A percentile compares a stretch with the other conserved stretches of the same genome.
Conservation (phyloP, 2,329 filamentous ascomycete species). For the Aquanectria penicillioides region DNA sequence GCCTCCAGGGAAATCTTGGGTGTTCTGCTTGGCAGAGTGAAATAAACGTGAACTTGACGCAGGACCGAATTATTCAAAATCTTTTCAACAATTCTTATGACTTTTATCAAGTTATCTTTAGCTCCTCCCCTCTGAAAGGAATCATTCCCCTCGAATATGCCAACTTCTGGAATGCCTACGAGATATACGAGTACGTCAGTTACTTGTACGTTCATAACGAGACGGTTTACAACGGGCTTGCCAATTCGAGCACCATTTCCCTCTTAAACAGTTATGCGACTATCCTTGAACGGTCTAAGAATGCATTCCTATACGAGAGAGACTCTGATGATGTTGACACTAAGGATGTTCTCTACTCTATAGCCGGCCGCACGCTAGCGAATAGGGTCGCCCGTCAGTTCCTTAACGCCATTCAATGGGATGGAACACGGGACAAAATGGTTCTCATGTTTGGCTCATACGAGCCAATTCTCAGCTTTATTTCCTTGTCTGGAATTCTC, state of each 20-base stretch:
- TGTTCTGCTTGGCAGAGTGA: constrained; percentile 53
- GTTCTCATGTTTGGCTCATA: constrained; percentile 64
- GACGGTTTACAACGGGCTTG: constrained; percentile 52
- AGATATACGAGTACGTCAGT: constrained; percentile 65
- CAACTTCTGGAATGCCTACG: constrained; percentile 60
- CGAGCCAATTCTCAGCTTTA: constrained; percentile 66
- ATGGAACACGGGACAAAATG: constrained; percentile 56
- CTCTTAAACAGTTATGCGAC: constrained; percentile 71
- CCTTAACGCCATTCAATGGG: constrained; percentile 51
- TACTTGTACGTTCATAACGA: constrained; percentile 64
- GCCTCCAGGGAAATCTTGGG: constrained; percentile 50
- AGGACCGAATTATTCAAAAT: constrained; percentile 35
- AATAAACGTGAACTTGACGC: constrained; percentile 36
- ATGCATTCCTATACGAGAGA: constrained; percentile 64
- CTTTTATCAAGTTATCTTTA: constrained; percentile 58
- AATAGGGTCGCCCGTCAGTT: constrained; percentile 56
- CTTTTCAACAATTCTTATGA: constrained; percentile 42
- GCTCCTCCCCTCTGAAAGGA: constrained; percentile 48
- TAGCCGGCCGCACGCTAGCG: constrained; percentile 65
- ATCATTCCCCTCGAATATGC: constrained; percentile 47
- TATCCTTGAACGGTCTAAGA: constrained; percentile 68
- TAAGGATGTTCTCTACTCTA: constrained; percentile 52
- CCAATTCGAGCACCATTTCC: constrained; percentile 48
- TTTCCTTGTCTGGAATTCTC: constrained; percentile 58
- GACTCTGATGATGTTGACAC: constrained; percentile 49